Evolutionary conservation across 2,329 filamentous ascomycete genomes (phyloP), one percentile per base, ranked within the genome.

Genomic region (Diaporthe sp.): DNA sequence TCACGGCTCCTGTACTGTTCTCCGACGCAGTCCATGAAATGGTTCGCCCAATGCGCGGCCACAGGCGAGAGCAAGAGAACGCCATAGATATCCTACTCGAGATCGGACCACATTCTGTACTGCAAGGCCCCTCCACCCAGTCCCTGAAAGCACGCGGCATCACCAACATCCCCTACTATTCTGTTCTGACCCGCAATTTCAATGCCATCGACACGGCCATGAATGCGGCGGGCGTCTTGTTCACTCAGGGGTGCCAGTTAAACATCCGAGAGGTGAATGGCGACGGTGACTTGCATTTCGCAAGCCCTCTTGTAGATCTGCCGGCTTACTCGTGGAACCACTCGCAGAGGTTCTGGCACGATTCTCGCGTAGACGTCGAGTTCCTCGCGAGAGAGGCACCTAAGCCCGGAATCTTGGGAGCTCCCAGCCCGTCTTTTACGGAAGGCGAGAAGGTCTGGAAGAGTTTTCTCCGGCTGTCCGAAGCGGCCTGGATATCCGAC

Each of bases 321-420:
- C 86, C 86, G 5, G 79, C 79, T 3, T 88, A 88, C 74, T 82
- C 84, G 8, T 88, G 86, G 86, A 85, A 87, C 73, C 85, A 88
- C 76, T 80, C 81, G 22, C 81, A 81, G 5, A 78, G 80, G 32
- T 83, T 84, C 74, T 87, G 85, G 85, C 69, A 79, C 81, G 35
- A 75, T 83, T 58, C 53, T 58, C 30, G 53, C 12, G 30, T 58
- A 12, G 53, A 58, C 19, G 13, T 7, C 30, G 53, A 58, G 15
- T 58, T 58, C 30, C 30, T 58, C 4, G 17, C 10, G 9, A 58
- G 53, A n/a, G 30, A 58, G 2, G 30, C 30, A 2, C 53, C 53
- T 17, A 58, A 35, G 19, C 53, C 53, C n/a, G 53, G 53, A 10
- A 19, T 58, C 9, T 32, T 58, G 30, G 53, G 53, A 3, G 53